phyloP scores from a whole-genome alignment of 805 yeast genomes.

The Metschnikowia henanensis region DNA sequence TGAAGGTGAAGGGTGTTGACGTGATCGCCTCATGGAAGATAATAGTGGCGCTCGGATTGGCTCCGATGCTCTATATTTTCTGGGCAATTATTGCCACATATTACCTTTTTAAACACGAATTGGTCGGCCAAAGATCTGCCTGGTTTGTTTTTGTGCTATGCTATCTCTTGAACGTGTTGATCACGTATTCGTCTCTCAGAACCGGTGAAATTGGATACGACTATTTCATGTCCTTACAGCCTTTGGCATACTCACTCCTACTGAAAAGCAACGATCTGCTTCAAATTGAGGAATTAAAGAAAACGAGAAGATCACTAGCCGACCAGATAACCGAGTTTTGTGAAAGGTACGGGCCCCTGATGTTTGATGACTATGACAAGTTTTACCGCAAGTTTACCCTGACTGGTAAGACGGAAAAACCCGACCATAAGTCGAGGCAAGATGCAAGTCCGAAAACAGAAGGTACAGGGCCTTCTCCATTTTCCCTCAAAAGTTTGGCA shows the following conservation, averaged over 20 bases:
- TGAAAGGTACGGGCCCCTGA: slow-evolving; percentile 36
- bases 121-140: slow-evolving; percentile 13
- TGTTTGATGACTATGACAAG: slow-evolving; percentile 38
- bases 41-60: slow-evolving; percentile 40
- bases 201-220: slow-evolving; percentile 45
- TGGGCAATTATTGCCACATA: slow-evolving; percentile 35
- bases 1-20: slow-evolving; percentile 42
- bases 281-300: slow-evolving; percentile 35
- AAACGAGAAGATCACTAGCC: slow-evolving; percentile 27
- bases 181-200: slow-evolving; percentile 42
- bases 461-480: slow-evolving; percentile 1
- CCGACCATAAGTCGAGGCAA: background rate
- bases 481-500: slow-evolving; percentile 23
- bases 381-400: slow-evolving; percentile 29
- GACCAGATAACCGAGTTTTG: slow-evolving; percentile 35
- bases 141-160: slow-evolving; percentile 27
- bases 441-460: background rate
- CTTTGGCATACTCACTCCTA: slow-evolving; percentile 34
- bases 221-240: slow-evolving; percentile 39
- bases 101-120: slow-evolving; percentile 18
- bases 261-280: slow-evolving; percentile 27
- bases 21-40: slow-evolving; percentile 46
- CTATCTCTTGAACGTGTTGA: slow-evolving; percentile 37
- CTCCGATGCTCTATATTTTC: slow-evolving; percentile 40
- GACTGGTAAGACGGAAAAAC: background rate